phyloP scores from a whole-genome alignment of 768 basidiomycete genomes.

The Lactifluus pinguis region DNA sequence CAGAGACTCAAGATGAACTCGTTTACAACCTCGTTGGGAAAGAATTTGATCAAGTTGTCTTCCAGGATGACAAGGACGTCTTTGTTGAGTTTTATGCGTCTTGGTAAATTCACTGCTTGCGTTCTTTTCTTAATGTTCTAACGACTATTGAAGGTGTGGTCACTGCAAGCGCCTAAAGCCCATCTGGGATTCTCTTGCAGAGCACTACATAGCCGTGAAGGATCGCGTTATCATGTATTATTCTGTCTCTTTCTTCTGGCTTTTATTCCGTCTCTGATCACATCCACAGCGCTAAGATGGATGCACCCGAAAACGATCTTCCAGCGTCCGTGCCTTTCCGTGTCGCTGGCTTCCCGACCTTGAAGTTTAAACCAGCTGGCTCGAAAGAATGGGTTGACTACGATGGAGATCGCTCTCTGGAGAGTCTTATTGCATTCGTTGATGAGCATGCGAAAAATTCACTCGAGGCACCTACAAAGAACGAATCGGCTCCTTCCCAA shows the following conservation, averaged over 20 bases:
- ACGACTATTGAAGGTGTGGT: conserved; percentile 52
- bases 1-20: conserved; percentile 70
- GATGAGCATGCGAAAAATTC: conserved; percentile 75
- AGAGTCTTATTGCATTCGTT: conserved; percentile 76
- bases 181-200: conserved; percentile 84
- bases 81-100: conserved; percentile 96
- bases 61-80: conserved; percentile 85
- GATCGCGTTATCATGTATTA: conserved; percentile 72
- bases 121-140: neutral
- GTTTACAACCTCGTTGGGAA: conserved; percentile 82
- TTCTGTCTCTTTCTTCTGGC: neutral
- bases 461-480: conserved; percentile 33
- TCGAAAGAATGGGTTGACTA: conserved; percentile 82
- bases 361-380: conserved; percentile 95
- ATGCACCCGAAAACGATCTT: conserved; percentile 93
- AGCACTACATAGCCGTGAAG: conserved; percentile 68
- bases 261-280: conserved; percentile 13
- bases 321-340: conserved; percentile 85
- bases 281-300: conserved; percentile 76
- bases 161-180: conserved; percentile 98
- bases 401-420: conserved; percentile 83
- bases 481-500: conserved; percentile 19
- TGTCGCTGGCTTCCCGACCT: conserved; percentile 81
- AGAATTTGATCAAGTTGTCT: conserved; percentile 79
- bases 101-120: conserved; percentile 51